Evolutionary conservation across 805 yeast genomes (phyloP), one percentile per base, ranked within the genome.

Genomic region (Zygosaccharomyces bisporus): DNA sequence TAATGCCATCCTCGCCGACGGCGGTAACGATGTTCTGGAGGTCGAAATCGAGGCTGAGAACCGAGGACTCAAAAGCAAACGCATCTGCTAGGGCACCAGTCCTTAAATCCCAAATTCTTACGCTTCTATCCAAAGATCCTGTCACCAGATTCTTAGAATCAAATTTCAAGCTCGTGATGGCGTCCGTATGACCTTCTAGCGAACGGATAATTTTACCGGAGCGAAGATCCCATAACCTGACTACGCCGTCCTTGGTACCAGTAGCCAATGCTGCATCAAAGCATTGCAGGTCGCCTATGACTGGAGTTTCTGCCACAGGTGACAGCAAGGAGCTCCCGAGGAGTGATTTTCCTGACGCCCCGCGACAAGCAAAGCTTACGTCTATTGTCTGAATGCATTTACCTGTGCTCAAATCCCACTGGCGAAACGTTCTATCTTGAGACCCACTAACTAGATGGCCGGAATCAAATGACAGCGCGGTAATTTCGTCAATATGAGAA

Each of bases 221-320:
- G 55, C 93, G 71, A 48, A 84, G 62, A 64, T 84, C 93, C 90
- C 91, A 84, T 17, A 84, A 65, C 42, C 93, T 66, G 1, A 84
- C 87, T 5, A 80, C 61, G 1, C 91, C 91, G 61, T 84, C 91
- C 13, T 79, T 78, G 0, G 89, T 80, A 40, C 91, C 93, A 0
- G 88, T 78, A 0, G 91, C 91, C 51, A 84, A 65, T 0, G 90
- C 91, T 0, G 87, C 86, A 55, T 82, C 87, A 55, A 72, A 79
- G 46, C 84, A 79, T 60, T 84, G 90, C 25, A 84, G 58, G 0
- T 86, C 81, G 0, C 86, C 83, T 34, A 83, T 75, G 47, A 77
- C 75, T 2, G 79, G 77, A 7, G 52, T 46, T 7, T 35, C 39
- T 3, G 44, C 50, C 9, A 49, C 41, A 18, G 53, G 40, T 9